A percentile compares a stretch with the other conserved stretches of the same genome.
Conservation (phyloP, 106 monocot species). For the Platanthera zijinensis region DNA sequence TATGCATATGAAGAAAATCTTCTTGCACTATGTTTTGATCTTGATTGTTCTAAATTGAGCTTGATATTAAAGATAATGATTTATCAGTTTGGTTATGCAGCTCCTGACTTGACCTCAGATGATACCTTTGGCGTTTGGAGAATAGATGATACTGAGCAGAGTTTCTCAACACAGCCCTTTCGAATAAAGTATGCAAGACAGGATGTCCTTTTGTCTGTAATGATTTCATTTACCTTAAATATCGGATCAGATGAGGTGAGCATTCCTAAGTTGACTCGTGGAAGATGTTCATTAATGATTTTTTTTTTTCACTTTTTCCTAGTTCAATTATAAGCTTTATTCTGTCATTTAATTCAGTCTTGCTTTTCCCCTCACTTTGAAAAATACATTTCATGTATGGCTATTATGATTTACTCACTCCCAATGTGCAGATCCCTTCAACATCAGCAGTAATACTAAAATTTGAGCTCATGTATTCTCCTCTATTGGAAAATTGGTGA, state of each 20-base stretch:
- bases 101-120: slow-evolving; percentile 64
- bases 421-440: slow-evolving; percentile 48
- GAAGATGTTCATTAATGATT: neutral
- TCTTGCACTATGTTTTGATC: neutral
- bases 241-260: slow-evolving; percentile 65
- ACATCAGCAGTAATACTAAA: slow-evolving; percentile 73
- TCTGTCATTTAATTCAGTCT: neutral
- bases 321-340: neutral
- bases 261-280: neutral
- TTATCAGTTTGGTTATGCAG: slow-evolving; percentile 59
- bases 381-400: neutral
- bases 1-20: neutral
- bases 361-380: slow-evolving; percentile 6
- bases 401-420: slow-evolving; percentile 5
- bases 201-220: slow-evolving; percentile 78
- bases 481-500: slow-evolving; percentile 62
- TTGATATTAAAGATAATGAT: slow-evolving; percentile 44
- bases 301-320: neutral
- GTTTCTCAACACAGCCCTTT: slow-evolving; percentile 94
- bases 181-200: slow-evolving; percentile 95
- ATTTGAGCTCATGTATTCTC: slow-evolving; percentile 91
- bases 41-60: neutral
- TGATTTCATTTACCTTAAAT: slow-evolving; percentile 85
- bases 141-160: slow-evolving; percentile 82
- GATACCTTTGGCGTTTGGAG: slow-evolving; percentile 72